phyloP scores from a whole-genome alignment of 1,284 basidiomycete species.

The Hortiboletus rubellus region DNA sequence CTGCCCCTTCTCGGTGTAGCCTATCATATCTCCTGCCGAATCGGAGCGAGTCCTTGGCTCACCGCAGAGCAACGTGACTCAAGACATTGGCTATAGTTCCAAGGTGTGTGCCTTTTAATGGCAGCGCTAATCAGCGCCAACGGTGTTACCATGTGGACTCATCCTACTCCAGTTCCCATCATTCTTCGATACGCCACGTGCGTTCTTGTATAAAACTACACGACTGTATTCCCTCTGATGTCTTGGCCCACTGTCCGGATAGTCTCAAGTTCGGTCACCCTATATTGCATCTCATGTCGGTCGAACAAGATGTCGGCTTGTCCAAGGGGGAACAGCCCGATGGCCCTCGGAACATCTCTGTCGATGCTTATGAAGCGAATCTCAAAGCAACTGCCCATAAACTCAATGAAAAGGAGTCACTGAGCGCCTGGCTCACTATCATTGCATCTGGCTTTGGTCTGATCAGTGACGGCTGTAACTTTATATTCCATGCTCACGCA shows the following conservation, averaged over 20 bases:
- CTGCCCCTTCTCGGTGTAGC: neutral
- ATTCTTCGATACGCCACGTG: slow-evolving; percentile 26
- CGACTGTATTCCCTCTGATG: neutral
- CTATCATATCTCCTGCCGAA: too few relatives aligned
- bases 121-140: slow-evolving; percentile 5
- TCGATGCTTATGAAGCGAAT: slow-evolving; percentile 24
- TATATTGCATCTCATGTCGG: slow-evolving; percentile 24
- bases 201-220: slow-evolving; percentile 26
- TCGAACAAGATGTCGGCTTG: slow-evolving; percentile 19
- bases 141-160: neutral
- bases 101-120: slow-evolving; percentile 2
- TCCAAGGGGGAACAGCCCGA: slow-evolving; percentile 8
- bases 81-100: neutral
- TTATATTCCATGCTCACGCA: neutral
- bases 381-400: slow-evolving; percentile 30
- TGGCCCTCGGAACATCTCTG: slow-evolving; percentile 20
- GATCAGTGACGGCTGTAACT: slow-evolving; percentile 69
- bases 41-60: neutral
- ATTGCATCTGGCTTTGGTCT: slow-evolving; percentile 64
- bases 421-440: slow-evolving; percentile 63
- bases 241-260: neutral
- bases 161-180: neutral
- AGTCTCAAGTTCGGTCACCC: neutral
- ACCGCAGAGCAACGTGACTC: neutral
- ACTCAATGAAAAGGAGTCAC: slow-evolving; percentile 39